A percentile compares a stretch with the other conserved stretches of the same genome.
Evolutionary conservation across 306 rosid species (phyloP).

Genomic region (Vigna trinervia): DNA sequence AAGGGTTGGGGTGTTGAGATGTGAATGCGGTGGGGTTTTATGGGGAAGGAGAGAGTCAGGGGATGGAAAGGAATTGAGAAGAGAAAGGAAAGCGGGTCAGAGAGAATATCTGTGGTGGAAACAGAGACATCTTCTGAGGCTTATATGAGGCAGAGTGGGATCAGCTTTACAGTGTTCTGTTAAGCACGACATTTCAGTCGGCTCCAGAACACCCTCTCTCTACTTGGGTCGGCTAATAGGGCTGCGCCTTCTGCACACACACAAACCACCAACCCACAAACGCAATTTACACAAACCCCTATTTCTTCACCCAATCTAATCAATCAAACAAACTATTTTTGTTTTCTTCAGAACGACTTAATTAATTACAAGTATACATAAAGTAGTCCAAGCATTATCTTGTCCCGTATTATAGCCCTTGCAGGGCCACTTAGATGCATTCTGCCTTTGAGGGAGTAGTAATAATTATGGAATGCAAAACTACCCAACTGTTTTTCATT

Average conservation of each 20-base stretch:
- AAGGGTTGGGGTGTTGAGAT: neutral
- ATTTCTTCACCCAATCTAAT: neutral
- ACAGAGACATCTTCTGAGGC: constrained; percentile 62
- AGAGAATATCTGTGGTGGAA: constrained; percentile 45
- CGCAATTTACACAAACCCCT: neutral
- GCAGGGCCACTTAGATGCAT: constrained; percentile 32
- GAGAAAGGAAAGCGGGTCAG: constrained; percentile 27
- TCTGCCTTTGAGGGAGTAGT: neutral
- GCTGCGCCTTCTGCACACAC: constrained; percentile 41
- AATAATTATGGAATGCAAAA: constrained; percentile 9
- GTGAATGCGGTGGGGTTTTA: constrained; percentile 39
- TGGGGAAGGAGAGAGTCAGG: constrained; percentile 47
- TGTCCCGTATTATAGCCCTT: neutral
- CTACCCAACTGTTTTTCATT: neutral
- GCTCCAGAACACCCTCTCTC: constrained; percentile 47
- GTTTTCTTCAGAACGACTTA: neutral
- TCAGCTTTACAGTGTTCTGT: constrained; percentile 78
- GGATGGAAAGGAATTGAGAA: neutral
- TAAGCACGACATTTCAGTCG: constrained; percentile 81
- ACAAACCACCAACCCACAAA: constrained; percentile 25
- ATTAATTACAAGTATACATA: neutral
- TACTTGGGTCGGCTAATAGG: constrained; percentile 56
- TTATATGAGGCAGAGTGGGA: constrained; percentile 64
- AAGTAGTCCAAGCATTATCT: constrained; percentile 11
- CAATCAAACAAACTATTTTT: no score